A percentile compares a stretch with the other conserved stretches of the same genome.
Evolutionary conservation across 1,284 basidiomycete genomes (phyloP).

Genomic region (Marasmius oreades): DNA sequence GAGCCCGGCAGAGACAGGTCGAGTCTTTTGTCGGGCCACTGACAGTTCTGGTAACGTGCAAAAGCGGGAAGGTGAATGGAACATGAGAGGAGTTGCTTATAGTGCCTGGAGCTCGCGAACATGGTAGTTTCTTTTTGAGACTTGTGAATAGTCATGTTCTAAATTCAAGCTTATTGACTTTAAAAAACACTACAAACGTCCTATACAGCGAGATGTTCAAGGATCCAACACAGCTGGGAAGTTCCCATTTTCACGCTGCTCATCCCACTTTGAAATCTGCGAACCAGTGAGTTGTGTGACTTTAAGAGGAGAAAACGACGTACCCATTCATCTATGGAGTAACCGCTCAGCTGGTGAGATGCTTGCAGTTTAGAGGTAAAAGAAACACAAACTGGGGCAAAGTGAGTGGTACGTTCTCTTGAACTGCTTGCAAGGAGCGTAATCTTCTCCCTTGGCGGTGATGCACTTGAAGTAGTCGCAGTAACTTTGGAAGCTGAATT

Average conservation of each 20-base stretch:
- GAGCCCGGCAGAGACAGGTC: constrained; percentile 28
- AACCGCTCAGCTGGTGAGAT: constrained; percentile 7
- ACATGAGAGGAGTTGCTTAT: constrained; percentile 56
- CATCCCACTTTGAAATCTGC: constrained; percentile 85
- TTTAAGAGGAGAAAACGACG: neutral
- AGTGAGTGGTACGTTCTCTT: constrained; percentile 94
- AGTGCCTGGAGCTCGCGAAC: constrained; percentile 42
- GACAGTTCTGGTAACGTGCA: constrained; percentile 44
- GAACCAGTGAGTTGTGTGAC: constrained; percentile 8
- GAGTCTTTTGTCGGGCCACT: constrained; percentile 39
- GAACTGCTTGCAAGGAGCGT: constrained; percentile 98
- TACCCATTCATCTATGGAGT: constrained; percentile 78
- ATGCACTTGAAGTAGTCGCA: constrained; percentile 98
- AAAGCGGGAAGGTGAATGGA: constrained; percentile 48
- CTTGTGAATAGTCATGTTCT: neutral
- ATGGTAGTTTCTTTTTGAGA: constrained; percentile 25
- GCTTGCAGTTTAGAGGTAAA: constrained; percentile 8
- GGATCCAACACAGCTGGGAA: constrained; percentile 90
- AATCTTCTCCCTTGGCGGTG: constrained; percentile 96
- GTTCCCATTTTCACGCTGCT: constrained; percentile 87
- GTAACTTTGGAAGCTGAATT: constrained; percentile 86
- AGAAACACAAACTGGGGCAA: constrained; percentile 84
- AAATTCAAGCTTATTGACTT: neutral
- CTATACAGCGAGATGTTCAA: constrained; percentile 23
- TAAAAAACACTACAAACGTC: neutral